A percentile compares a stretch with the other conserved stretches of the same genome.
Evolutionary conservation across 768 basidiomycete species (phyloP).

Genomic region (Russula sp.): DNA sequence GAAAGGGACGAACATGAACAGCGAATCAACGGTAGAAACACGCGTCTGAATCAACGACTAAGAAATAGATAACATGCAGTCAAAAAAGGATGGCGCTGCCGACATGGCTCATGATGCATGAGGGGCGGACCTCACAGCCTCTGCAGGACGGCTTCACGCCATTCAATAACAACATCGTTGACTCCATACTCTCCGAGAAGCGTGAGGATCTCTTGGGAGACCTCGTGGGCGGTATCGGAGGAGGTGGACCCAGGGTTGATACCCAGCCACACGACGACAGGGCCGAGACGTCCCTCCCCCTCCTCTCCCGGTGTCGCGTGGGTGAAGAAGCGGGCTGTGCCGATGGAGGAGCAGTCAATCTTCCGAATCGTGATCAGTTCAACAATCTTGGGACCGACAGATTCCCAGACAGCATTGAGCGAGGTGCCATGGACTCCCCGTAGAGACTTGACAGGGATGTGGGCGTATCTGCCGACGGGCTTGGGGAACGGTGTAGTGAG

Average conservation of each 20-base stretch:
- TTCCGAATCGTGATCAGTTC: slow-evolving; percentile 10
- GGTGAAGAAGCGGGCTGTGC: slow-evolving; percentile 21
- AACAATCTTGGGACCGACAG: slow-evolving; percentile 19
- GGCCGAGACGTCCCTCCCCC: slow-evolving; percentile 9
- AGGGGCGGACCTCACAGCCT: not conserved
- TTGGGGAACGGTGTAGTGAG: slow-evolving; percentile 13
- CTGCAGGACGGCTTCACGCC: slow-evolving; percentile 14
- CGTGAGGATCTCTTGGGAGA: slow-evolving; percentile 13
- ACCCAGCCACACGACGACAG: slow-evolving; percentile 21
- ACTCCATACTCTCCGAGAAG: slow-evolving; percentile 10
- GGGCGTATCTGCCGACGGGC: slow-evolving; percentile 9
- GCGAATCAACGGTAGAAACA: too few species aligned
- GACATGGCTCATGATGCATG: not conserved
- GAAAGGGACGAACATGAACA: too few species aligned
- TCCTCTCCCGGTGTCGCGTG: slow-evolving; percentile 5
- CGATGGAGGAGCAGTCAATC: slow-evolving; percentile 12
- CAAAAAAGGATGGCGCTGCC: not conserved
- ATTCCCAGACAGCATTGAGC: slow-evolving; percentile 19
- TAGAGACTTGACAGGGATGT: slow-evolving; percentile 12
- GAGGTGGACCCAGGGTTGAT: slow-evolving; percentile 16
- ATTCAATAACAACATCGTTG: slow-evolving; percentile 22
- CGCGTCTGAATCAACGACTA: too few species aligned
- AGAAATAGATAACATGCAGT: too few species aligned
- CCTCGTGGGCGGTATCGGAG: slow-evolving; percentile 16
- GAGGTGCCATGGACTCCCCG: slow-evolving; percentile 17